Percentiles rank a stretch among this genome's conserved stretches.
phyloP scores from a whole-genome alignment of 2,329 filamentous ascomycete species.

The Ophiostoma himal-ulmi region DNA sequence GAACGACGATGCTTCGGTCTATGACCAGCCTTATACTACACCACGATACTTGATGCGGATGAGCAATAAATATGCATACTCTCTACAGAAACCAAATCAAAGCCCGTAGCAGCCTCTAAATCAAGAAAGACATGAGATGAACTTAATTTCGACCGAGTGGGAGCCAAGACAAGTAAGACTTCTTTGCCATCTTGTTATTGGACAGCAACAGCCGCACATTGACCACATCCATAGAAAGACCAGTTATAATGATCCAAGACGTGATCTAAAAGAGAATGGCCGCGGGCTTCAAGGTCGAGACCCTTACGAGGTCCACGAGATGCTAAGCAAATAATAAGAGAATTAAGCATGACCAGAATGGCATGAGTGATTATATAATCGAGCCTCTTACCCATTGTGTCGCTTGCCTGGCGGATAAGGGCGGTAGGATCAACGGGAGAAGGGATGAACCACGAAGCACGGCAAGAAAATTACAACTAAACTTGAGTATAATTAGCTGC shows the following conservation, averaged over 20 bases:
- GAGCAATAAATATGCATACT: not conserved
- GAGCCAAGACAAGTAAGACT: not conserved
- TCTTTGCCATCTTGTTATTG: not conserved
- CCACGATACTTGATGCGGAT: not conserved
- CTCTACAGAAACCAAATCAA: too few species aligned
- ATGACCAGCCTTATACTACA: not conserved
- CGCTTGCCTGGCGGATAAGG: not conserved
- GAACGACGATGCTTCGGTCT: not conserved
- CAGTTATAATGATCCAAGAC: too few species aligned
- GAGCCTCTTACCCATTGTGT: not conserved
- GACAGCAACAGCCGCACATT: not conserved
- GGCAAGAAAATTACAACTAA: not conserved
- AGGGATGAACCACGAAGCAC: not conserved
- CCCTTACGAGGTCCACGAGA: not conserved
- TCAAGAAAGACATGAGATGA: not conserved
- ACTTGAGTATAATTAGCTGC: not conserved
- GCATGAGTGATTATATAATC: not conserved
- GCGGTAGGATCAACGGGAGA: not conserved
- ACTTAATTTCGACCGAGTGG: not conserved
- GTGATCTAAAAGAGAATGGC: not conserved
- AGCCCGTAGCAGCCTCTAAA: not conserved
- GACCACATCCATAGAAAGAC: not conserved
- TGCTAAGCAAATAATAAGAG: not conserved
- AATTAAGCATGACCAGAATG: not conserved
- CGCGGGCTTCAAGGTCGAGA: not conserved